Conservation (phyloP, 495 filamentous ascomycete species). For the Mycothermus thermophilus region DNA sequence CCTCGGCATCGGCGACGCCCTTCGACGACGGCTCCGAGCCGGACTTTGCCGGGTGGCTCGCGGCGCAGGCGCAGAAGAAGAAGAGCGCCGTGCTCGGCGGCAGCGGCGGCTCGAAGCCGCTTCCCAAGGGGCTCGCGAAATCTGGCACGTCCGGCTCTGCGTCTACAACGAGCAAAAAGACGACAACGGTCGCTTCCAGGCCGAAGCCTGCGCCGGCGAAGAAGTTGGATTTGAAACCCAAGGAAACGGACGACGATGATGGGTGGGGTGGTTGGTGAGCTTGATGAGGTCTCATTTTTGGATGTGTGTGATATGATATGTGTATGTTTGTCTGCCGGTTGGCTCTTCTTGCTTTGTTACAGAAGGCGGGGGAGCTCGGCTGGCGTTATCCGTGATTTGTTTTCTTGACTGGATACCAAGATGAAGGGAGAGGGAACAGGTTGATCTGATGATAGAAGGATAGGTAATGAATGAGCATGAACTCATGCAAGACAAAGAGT, state of each 20-base stretch:
- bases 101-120: slow-evolving; percentile 33
- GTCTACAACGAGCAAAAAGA: slow-evolving; percentile 13
- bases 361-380: no score
- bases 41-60: slow-evolving; percentile 88
- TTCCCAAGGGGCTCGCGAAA: slow-evolving; percentile 69
- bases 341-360: no score
- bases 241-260: slow-evolving; percentile 42
- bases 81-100: slow-evolving; percentile 24
- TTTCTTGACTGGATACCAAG: no score
- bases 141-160: slow-evolving; percentile 25
- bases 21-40: slow-evolving; percentile 78
- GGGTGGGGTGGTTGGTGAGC: slow-evolving; percentile 57
- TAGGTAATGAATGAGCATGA: no score
- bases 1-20: slow-evolving; percentile 28
- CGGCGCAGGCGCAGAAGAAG: slow-evolving; percentile 67
- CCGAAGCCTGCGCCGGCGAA: slow-evolving; percentile 24
- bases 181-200: slow-evolving; percentile 6
- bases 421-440: no score
- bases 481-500: no score
- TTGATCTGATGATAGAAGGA: no score
- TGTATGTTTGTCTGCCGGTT: no score
- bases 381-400: no score
- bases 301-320: no score
- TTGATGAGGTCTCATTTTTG: neutral
- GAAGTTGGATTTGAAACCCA: slow-evolving; percentile 42